Evolutionary conservation across 441 rosid species (phyloP), one percentile per base, ranked within the genome.

Genomic region (Pelargonium myrrhifolium): DNA sequence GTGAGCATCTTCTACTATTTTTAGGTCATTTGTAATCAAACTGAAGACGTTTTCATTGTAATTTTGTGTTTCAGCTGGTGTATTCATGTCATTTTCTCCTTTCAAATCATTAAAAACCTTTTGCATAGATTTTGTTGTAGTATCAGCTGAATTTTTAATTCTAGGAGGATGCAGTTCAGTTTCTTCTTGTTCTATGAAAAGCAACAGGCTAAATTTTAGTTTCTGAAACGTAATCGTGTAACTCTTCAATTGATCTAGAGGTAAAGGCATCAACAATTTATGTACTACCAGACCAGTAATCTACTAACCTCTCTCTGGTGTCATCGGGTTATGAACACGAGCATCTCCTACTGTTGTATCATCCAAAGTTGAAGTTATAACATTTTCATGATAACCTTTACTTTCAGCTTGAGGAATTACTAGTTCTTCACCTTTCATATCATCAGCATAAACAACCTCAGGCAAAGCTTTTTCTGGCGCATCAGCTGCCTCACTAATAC

Each of bases 371-470:
- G 56, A 49, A 1, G 18, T 47, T 14, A 47, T 18, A 47, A 47
- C 18, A 1, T 47, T 14, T 49, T 49, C 56, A 49, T 5, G 9
- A 49, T 15, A 49, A 17, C 15, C 56, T 49, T 49, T 3, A 49
- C 56, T 49, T 49, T 49, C 56, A 49, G 21, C 17, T 6, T 72
- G 71, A 67, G 71, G 60, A 71, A 67, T 22, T 67, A 58, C 62
- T 7, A 20, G 31, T 10, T 14, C 17, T 49, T 49, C 56, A 49
- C 18, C n/a, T 47, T 47, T 14, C 55, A 47, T 47, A 47, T 47
- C 55, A 14, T 49, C 18, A 49, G 20, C 56, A 49, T 49, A 20
- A n/a, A 47, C 17, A 47, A n/a, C 20, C 56, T 15, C 56, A 14
- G 15, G 17, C 56, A 15, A 15, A 49, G 56, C 6, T 15, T 1